Evolutionary conservation across 257 asterid species (phyloP).

Genomic region (Rehmannia glutinosa): DNA sequence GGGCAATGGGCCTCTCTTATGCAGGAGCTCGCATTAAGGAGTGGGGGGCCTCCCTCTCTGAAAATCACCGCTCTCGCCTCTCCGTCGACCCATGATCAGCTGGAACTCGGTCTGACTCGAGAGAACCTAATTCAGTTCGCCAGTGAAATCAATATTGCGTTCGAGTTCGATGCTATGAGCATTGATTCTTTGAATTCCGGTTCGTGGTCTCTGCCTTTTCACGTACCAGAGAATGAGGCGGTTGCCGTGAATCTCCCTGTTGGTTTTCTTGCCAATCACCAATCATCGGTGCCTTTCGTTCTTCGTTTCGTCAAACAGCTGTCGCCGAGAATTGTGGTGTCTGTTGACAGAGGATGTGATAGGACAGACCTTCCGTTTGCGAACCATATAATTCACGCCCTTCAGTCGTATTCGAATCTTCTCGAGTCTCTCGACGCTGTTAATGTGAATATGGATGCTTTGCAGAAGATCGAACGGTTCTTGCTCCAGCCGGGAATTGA

Average conservation of each 20-base stretch:
- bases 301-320: conserved; percentile 75
- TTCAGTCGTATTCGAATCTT: conserved; percentile 68
- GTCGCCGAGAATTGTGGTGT: conserved; percentile 79
- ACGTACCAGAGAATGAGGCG: conserved; percentile 60
- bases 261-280: conserved; percentile 51
- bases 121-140: conserved; percentile 85
- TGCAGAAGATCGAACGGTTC: conserved; percentile 87
- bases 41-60: conserved; percentile 54
- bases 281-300: conserved; percentile 49
- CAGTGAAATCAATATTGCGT: conserved; percentile 50
- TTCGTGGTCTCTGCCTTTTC: conserved; percentile 61
- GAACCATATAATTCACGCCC: conserved; percentile 70
- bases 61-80: conserved; percentile 81
- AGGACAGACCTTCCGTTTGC: conserved; percentile 91
- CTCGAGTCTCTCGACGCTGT: conserved; percentile 89
- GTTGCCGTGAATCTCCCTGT: conserved; percentile 79
- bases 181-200: conserved; percentile 58
- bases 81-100: conserved; percentile 63
- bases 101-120: conserved; percentile 68
- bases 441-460: conserved; percentile 64
- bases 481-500: conserved; percentile 79
- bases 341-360: conserved; percentile 85
- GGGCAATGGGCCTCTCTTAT: conserved; percentile 96
- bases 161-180: conserved; percentile 65
- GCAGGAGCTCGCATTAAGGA: conserved; percentile 83